phyloP scores from a whole-genome alignment of 2,329 filamentous ascomycete species.

The Ceratocystis colombiana region DNA sequence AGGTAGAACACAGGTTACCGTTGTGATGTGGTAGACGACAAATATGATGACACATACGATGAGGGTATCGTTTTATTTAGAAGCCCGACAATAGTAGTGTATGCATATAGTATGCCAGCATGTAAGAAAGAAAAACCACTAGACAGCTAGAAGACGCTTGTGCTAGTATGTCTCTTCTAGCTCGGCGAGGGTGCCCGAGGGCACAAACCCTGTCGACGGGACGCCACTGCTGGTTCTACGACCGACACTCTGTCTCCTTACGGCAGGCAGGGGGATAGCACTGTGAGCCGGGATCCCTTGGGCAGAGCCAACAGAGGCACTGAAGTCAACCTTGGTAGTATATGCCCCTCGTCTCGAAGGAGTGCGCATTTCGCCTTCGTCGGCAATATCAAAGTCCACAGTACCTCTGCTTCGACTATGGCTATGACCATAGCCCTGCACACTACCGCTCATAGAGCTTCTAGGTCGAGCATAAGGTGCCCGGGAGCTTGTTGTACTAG shows the following conservation, averaged over 20 bases:
- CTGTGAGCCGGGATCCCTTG: slow-evolving; percentile 37
- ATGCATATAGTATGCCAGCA: too few relatives aligned
- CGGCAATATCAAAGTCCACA: slow-evolving; percentile 40
- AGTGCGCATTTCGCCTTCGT: slow-evolving; percentile 39
- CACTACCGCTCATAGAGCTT: slow-evolving; percentile 58
- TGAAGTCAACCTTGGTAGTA: slow-evolving; percentile 38
- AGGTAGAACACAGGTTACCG: slow-evolving; percentile 1
- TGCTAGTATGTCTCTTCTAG: slow-evolving; percentile 46
- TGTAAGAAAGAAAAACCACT: slow-evolving; percentile 9
- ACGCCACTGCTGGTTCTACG: slow-evolving; percentile 38
- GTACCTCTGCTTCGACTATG: slow-evolving; percentile 43
- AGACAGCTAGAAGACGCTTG: slow-evolving; percentile 21
- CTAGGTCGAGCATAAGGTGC: slow-evolving; percentile 57
- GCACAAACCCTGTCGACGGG: slow-evolving; percentile 21
- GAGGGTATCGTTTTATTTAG: too few relatives aligned
- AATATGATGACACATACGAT: too few relatives aligned
- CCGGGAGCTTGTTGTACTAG: slow-evolving; percentile 47
- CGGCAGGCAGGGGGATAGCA: slow-evolving; percentile 40
- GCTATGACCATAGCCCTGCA: slow-evolving; percentile 40
- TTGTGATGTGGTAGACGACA: too few relatives aligned
- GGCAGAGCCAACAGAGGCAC: slow-evolving; percentile 26
- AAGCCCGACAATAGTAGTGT: too few relatives aligned
- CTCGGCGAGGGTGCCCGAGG: slow-evolving; percentile 36
- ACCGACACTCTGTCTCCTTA: slow-evolving; percentile 24
- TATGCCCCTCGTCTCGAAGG: slow-evolving; percentile 48